A percentile compares a stretch with the other conserved stretches of the same genome.
phyloP scores from a whole-genome alignment of 306 rosid species.

The Citrullus amarus region DNA sequence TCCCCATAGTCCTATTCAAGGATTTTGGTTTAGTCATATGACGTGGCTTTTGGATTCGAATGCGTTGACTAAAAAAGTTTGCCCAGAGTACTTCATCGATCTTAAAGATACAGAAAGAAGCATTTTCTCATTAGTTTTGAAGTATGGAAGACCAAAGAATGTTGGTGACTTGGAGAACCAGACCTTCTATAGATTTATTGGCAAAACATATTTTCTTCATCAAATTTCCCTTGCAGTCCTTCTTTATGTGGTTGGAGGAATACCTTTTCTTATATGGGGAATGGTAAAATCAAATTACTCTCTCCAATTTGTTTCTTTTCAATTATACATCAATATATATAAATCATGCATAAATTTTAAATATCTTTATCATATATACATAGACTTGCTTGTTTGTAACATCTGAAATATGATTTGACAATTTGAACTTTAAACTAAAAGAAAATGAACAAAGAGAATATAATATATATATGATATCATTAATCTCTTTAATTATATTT shows the following conservation, averaged over 20 bases:
- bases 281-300: neutral
- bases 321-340: neutral
- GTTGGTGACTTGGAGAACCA: too few relatives aligned
- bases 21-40: neutral
- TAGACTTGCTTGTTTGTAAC: too few relatives aligned
- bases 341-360: too few relatives aligned
- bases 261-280: neutral
- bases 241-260: neutral
- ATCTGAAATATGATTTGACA: too few relatives aligned
- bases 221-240: neutral
- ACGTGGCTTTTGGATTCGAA: neutral
- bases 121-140: neutral
- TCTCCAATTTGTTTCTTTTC: neutral
- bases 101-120: neutral
- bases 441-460: neutral
- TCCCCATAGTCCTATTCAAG: conserved; percentile 29
- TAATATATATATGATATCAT: neutral
- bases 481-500: too few relatives aligned
- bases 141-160: neutral
- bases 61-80: neutral
- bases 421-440: too few relatives aligned
- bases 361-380: too few relatives aligned
- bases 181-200: too few relatives aligned
- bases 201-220: too few relatives aligned
- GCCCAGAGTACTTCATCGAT: neutral